Base-by-base conservation (phyloP, 768 basidiomycete genomes). In the Trametes elegans region DNA sequence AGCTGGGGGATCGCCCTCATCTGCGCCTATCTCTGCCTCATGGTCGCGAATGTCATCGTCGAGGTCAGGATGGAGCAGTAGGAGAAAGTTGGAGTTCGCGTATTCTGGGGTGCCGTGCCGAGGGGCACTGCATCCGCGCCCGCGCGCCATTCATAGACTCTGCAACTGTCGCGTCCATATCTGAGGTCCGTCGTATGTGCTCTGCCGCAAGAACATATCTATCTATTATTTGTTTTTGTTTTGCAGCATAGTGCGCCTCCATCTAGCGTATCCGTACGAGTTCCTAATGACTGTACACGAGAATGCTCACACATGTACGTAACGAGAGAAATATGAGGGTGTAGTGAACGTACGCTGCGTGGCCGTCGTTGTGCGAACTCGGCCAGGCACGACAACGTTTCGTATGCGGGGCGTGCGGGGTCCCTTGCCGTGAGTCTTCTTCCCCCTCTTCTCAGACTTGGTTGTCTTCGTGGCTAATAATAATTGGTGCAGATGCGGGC, bases 1-100 rank as follows among this genome's bases (percentile, higher is more conserved):
- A 73, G 77, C 43, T 98, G 93, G 93, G 95, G 93, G 0, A 62
- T 87, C 24, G 80, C 89, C 62, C 76, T 98, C 61, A 85, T 97
- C 40, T 65, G 72, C 8, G 83, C 81, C 16, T 98, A 98, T 66
- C 63, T 78, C 26, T 74, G 77, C 18, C 79, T 96, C 58, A 96
- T 97, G 90, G 69, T 74, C 5, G 73, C 82, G 52, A 96, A 92
- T 64, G 71, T 98, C 46, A 70, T 84, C 45, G 91, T 95, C 21
- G 94, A 98, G 69, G 66, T 93, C 24, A 59, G 45, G 57, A n/a
- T 53, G 13, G 51, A 53, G 42, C 51, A 53, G 51, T 36, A 27
- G 35, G 4, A 6, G 34, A 7, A 13, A 29, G 28, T 13, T 2
- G 7, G 16, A 16, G 6, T 2, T 11, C 14, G 23, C 4, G 16